These are phyloP conservation scores for Viridothelium virens DNA, from an alignment of 495 filamentous ascomycete species.

Conservation along the genomic window DNA sequence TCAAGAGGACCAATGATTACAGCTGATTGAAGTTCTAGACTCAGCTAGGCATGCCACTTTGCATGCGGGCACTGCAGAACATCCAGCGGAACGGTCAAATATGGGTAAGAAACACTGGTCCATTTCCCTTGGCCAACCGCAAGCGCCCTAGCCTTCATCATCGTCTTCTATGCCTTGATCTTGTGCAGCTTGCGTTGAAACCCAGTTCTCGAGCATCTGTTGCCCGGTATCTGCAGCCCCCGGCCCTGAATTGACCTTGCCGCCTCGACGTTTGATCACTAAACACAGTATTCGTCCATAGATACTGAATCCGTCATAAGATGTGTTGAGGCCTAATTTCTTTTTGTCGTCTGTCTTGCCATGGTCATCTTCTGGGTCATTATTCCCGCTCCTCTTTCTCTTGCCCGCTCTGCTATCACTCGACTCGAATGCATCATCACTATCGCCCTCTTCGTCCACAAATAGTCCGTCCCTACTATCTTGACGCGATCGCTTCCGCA, in stretches of 20 bases:
- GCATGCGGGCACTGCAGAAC: neutral
- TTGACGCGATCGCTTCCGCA: slow-evolving; percentile 14
- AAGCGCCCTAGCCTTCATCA: slow-evolving; percentile 38
- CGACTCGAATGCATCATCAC: slow-evolving; percentile 24
- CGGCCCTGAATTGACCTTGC: slow-evolving; percentile 27
- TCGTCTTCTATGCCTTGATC: slow-evolving; percentile 33
- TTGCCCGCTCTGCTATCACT: slow-evolving; percentile 7
- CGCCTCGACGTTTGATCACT: slow-evolving; percentile 68
- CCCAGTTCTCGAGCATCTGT: slow-evolving; percentile 90
- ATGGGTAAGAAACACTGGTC: neutral
- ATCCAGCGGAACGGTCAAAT: neutral
- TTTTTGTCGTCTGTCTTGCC: slow-evolving; percentile 70
- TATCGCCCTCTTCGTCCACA: slow-evolving; percentile 18
- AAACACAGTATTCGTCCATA: slow-evolving; percentile 86
- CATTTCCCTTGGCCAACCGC: neutral
- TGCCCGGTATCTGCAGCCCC: slow-evolving; percentile 45
- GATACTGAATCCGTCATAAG: slow-evolving; percentile 92
- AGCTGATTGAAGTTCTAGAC: slow-evolving; percentile 8
- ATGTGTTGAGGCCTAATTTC: slow-evolving; percentile 72
- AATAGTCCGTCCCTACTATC: slow-evolving; percentile 26
- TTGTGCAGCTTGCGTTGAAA: slow-evolving; percentile 45
- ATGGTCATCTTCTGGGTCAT: slow-evolving; percentile 16
- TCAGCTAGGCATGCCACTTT: neutral
- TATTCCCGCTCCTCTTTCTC: slow-evolving; percentile 15
- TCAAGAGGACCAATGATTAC: neutral